phyloP scores from a whole-genome alignment of 768 basidiomycete species.

The Serendipita sp. region DNA sequence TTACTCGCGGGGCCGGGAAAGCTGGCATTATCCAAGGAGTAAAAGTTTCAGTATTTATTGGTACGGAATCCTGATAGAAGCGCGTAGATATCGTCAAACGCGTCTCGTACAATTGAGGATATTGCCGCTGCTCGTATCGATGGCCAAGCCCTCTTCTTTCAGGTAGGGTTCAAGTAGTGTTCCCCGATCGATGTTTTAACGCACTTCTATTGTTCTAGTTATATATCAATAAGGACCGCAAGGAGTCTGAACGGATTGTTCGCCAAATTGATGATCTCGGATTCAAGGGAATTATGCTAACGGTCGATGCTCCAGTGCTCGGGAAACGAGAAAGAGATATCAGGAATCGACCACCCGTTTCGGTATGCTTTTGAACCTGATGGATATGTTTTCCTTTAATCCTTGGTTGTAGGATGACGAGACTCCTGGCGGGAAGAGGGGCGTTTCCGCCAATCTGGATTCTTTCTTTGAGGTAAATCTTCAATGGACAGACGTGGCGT shows the following conservation, averaged over 20 bases:
- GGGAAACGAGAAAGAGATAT: conserved; percentile 13
- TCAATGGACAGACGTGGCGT: conserved; percentile 19
- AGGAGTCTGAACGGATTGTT: conserved; percentile 50
- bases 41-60: conserved; percentile 8
- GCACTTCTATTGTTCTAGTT: conserved; percentile 22
- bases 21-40: conserved; percentile 54
- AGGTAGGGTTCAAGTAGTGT: conserved; percentile 13
- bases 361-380: not conserved
- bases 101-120: conserved; percentile 12
- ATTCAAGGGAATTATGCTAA: conserved; percentile 21
- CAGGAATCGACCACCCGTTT: not conserved
- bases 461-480: conserved; percentile 3
- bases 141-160: conserved; percentile 18
- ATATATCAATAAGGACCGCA: conserved; percentile 63
- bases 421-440: not conserved
- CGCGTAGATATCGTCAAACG: not conserved
- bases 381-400: not conserved
- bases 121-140: conserved; percentile 15
- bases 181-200: conserved; percentile 8
- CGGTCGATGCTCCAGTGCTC: conserved; percentile 21
- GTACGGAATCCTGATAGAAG: not conserved
- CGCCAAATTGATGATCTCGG: conserved; percentile 20
- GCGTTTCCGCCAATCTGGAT: not conserved
- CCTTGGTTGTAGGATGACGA: not conserved
- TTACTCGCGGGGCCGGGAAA: conserved; percentile 50